phyloP scores from a whole-genome alignment of 1,284 basidiomycete genomes.

The Anthracocystis panici-leucophaei region DNA sequence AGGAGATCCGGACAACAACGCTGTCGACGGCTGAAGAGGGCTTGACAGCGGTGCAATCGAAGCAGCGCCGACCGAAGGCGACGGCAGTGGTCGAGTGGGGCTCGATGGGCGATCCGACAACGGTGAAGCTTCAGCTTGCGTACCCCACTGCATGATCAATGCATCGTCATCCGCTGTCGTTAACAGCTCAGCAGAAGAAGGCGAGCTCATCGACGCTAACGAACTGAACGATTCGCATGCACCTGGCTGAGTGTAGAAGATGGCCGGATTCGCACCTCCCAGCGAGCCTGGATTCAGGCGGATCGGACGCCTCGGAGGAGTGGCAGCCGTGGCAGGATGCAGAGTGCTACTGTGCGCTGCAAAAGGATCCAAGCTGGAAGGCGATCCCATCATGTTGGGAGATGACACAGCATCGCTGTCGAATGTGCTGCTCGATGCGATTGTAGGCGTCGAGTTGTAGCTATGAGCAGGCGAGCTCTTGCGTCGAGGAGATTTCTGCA shows the following conservation, averaged over 20 bases:
- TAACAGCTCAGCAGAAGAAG: conserved; percentile 12
- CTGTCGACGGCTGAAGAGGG: conserved; percentile 13
- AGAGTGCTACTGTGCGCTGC: background rate
- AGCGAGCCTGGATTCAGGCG: conserved; percentile 12
- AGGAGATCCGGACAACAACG: conserved; percentile 3
- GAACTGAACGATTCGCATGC: conserved; percentile 31
- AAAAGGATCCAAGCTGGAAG: background rate
- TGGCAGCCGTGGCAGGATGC: background rate
- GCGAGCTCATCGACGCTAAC: conserved; percentile 23
- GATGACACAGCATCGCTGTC: conserved; percentile 4
- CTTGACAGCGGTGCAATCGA: conserved; percentile 17
- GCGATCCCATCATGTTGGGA: background rate
- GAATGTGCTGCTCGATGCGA: conserved; percentile 22
- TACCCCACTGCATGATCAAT: conserved; percentile 38
- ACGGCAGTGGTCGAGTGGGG: background rate
- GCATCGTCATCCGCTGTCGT: conserved; percentile 29
- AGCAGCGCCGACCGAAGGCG: background rate
- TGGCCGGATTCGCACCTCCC: conserved; percentile 9
- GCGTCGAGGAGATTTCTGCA: background rate
- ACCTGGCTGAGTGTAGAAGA: conserved; percentile 28
- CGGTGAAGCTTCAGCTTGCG: conserved; percentile 23
- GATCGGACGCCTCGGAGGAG: conserved; percentile 4
- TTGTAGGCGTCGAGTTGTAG: conserved; percentile 22
- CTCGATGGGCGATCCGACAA: background rate
- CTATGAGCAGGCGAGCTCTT: conserved; percentile 13